Evolutionary conservation across 345 rosid species (phyloP), one percentile per base, ranked within the genome.

Genomic region (Rhodamnia argentea): DNA sequence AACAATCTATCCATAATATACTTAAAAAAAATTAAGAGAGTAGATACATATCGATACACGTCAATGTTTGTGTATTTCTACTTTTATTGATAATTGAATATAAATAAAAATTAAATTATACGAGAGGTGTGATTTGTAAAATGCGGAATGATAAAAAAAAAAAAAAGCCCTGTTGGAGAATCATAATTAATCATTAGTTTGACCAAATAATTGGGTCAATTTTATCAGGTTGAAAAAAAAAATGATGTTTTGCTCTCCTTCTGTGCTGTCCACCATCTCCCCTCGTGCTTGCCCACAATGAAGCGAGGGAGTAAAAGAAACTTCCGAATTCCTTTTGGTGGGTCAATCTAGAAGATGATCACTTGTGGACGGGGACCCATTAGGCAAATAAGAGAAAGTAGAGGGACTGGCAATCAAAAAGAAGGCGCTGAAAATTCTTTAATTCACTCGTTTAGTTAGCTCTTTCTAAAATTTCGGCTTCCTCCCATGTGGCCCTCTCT

Each of bases 401-500:
- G 24, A 70, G 7, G 81, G 47, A 37, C 81, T 4, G 81, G 78
- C 47, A 70, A 15, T 24, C 81, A 70, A 70, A 37, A 70, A 70
- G 2, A 15, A 18, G 24, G 4, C 78, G 37, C 78, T 70, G 47
- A 18, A 64, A 20, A 23, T 47, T 44, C 59, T 82, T 86, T 82
- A 64, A 59, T 83, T 23, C 82, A 42, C 76, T 83, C 83, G 86
- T 23, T 83, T 47, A n/a, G 3, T 9, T 83, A 57, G 14, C 53
- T 47, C 32, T 83, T 74, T 86, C 88, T 83, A 74, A 54, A 26
- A 55, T 83, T 83, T 74, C 86, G 83, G 85, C 83, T 83, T 70
- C 44, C 54, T 11, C 32, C 83, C 88, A 70, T 83, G 85, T 83
- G 85, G 85, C 50, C 50, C 20, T 57, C 81, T 26, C 29, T 20